Conservation (phyloP, 148 eudicot species). For the Rhododendron vialii region DNA sequence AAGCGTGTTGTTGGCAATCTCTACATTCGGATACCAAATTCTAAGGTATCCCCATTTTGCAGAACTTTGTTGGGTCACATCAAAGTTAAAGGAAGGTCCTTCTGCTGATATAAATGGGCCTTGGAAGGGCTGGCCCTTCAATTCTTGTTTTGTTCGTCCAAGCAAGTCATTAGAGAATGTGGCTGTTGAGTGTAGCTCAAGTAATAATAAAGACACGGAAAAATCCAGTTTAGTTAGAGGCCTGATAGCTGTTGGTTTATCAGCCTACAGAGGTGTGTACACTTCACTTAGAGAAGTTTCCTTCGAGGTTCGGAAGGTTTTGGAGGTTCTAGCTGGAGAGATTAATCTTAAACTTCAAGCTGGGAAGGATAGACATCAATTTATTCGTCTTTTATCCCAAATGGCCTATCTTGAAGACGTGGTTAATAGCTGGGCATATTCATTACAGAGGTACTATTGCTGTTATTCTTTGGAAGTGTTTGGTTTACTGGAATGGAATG, state of each 20-base stretch:
- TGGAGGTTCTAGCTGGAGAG: slow-evolving; percentile 59
- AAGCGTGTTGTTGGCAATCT: slow-evolving; percentile 52
- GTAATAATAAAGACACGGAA: slow-evolving; percentile 40
- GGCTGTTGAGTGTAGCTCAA: slow-evolving; percentile 36
- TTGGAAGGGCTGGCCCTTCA: slow-evolving; percentile 99
- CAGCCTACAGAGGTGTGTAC: slow-evolving; percentile 78
- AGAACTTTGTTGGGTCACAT: slow-evolving; percentile 96
- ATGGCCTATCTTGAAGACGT: slow-evolving; percentile 86
- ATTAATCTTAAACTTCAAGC: slow-evolving; percentile 67
- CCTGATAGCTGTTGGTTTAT: slow-evolving; percentile 78
- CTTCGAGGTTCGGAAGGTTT: slow-evolving; percentile 68
- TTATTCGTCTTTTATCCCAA: slow-evolving; percentile 76
- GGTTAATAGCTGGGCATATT: slow-evolving; percentile 81
- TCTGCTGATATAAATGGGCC: slow-evolving; percentile 61
- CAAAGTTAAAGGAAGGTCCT: slow-evolving; percentile 90
- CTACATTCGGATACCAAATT: slow-evolving; percentile 75
- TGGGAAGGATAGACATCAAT: slow-evolving; percentile 63
- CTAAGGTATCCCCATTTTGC: slow-evolving; percentile 89
- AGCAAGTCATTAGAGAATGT: slow-evolving; percentile 33
- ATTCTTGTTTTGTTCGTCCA: slow-evolving; percentile 80
- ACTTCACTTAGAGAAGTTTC: slow-evolving; percentile 66
- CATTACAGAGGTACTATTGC: slow-evolving; percentile 50
- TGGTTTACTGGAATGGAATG: slow-evolving; percentile 3
- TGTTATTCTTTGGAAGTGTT: background rate
- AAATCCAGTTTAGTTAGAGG: slow-evolving; percentile 71